Evolutionary conservation across 345 rosid species (phyloP), one percentile per base, ranked within the genome.

Genomic region (Pelargonium nanum): DNA sequence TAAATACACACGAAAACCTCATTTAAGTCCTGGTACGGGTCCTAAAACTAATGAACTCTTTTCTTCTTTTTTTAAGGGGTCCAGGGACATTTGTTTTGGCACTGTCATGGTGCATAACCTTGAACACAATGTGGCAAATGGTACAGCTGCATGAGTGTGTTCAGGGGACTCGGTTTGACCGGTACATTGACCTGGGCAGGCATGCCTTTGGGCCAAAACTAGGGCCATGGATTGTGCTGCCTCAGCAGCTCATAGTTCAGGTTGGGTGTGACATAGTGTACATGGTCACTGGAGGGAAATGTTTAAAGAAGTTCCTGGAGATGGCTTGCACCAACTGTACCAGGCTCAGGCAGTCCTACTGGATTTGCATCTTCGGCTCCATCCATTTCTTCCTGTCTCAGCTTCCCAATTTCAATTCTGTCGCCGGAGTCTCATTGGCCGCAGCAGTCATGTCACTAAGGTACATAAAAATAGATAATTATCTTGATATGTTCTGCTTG

Each of bases 231-330:
- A 80, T 93, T 22, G 96, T 93, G 20, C 85, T 93, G 0, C 99
- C 97, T 1, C 99, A 93, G 70, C 97, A 93, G 68, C 74, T 93
- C 57, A 87, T 93, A 55, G 97, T 89, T 32, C 96, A 89, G 73
- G 89, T 93, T 28, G 99, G 98, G 1, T 87, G 96, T 62, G 73
- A 80, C 66, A 78, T 93, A 13, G 97, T 89, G n/a, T 93, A 89
- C 83, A 93, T 93, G 96, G 97, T 93, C 21, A 93, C 99, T 0
- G 99, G 99, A n/a, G 99, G 97, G 40, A 85, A 93, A 69, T 87
- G 97, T 66, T 64, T 93, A 7, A 87, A 87, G 75, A 77, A 88
- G 76, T 89, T 93, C 75, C 54, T 83, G 75, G 94, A 93, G 56
- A 83, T 87, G 74, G 70, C 85, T 7, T 93, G 99, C 60, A 16